Evolutionary conservation across 306 rosid species (phyloP), one percentile per base, ranked within the genome.

Genomic region (Quercus berberidifolia): DNA sequence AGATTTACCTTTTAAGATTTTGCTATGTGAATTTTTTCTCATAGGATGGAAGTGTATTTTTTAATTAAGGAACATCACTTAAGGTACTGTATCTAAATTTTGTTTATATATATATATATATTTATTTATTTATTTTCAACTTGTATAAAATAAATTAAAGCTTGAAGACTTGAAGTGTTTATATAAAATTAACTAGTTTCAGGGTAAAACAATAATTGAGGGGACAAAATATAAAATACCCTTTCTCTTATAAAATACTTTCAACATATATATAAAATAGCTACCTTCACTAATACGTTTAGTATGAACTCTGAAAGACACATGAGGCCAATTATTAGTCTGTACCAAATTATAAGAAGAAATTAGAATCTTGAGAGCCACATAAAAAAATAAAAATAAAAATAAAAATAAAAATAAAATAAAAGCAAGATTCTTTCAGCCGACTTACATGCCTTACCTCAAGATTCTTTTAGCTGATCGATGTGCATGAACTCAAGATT

Each of bases 41-140:
- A 6, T 6, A 0, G 0, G 2, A 35, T 1, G 0, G 0, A 35
- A 35, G 0, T 35, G 2, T 35, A 6, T 35, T 35, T 35, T 38
- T 38, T 38, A 6, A 0, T 35, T 6, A 35, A 35, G 0, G 0
- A 35, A 35, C 0, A 6, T 0, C 2, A 38, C 0, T 0, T 38
- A 38, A 38, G 0, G 2, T 38, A 7, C 0, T 38, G 0, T 0
- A 38, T 0, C 0, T 6, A 38, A 6, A 1, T 6, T 38, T 38
- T 38, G 0, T 6, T 0, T 1, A 6, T 38, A 38, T 38, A 38
- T 38, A 38, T 38, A 5, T 31, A 31, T 6, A 6, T 41, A 9
- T 41, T 41, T 41, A 43, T 38, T 5, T 41, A 9, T 46, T 46
- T 46, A 9, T 46, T 46, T 46, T 10, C 15, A 46, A 46, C 15